Evolutionary conservation across 179 eudicot species (phyloP), one percentile per base, ranked within the genome.

Genomic region (Carnegiea gigantea): DNA sequence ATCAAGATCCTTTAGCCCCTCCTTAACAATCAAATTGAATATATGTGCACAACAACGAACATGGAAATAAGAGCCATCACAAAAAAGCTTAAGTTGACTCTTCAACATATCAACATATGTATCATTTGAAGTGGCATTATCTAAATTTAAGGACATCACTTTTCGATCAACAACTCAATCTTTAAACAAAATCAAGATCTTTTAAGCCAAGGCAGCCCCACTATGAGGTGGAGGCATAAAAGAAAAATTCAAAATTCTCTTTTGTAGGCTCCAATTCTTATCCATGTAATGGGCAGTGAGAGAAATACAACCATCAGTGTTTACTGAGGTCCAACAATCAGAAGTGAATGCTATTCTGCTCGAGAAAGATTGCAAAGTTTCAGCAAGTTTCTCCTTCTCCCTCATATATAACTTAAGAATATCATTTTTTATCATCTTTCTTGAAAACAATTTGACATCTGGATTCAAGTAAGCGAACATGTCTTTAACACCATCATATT

Each of bases 281-380:
- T 79, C 74, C 26, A 84, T 10, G 11, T 12, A 84, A 49, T 84
- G 80, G 6, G 80, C 46, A 2, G 74, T 80, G 9, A 84, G 54
- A 15, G 40, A 57, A 13, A 30, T 30, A 30, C 2, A 30, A 30
- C 33, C 33, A 30, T 30, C 2, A 30, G 33, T 30, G 33, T 30
- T 77, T 5, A 65, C 5, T 24, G 77, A 75, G 28, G 76, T 46
- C 82, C 82, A 83, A 30, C 77, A 74, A 74, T 79, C 70, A 15
- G 33, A 76, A 30, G 80, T 77, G 9, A 84, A 51, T 12, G 67
- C 64, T 60, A 80, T 23, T 57, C 78, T 68, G 38, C 83, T 59
- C 17, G n/a, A 5, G 1, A n/a, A 21, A 2, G 0, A 9, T n/a
- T 9, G 5, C n/a, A 79, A 83, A 3, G 33, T 30, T 30, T 30